Evolutionary conservation across 108 stramenopile species (phyloP), one percentile per base, ranked within the genome.

Genomic region (Skeletonema grethae): DNA sequence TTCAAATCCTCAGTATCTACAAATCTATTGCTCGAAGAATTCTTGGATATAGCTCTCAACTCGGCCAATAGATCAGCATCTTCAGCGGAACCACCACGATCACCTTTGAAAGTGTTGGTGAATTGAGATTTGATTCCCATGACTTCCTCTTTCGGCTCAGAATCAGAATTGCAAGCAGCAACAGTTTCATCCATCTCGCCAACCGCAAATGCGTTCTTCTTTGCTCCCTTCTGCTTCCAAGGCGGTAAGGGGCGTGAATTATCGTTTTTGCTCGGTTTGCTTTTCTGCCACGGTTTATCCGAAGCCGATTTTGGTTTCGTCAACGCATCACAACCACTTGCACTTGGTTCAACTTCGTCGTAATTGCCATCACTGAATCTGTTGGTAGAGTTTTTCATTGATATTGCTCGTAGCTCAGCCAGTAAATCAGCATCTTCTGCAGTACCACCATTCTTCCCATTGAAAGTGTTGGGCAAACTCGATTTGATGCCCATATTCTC

Each of bases 21-120:
- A 18, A 87, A 82, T 83, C 74, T 70, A 2, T 77, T 71, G 59
- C 85, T 57, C 20, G 72, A 39, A 8, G 77, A 72, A 36, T 86
- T 82, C 30, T 73, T 76, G 18, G 93, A 95, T 28, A 95, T 78
- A 0, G 77, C 88, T 48, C 82, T 66, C 32, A 92, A 48, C 57
- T 80, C 64, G 1, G 91, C 90, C 58, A 91, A 60, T 30, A 93
- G 61, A 53, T 90, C 91, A 48, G 88, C 87, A 67, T 95, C 94
- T 32, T 95, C 82, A n/a, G 93, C 93, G 35, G 81, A 31, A 0
- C 93, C 93, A 60, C 93, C 93, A 38, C 90, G 85, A 34, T 90
- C 90, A 12, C 93, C 92, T 31, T 65, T 65, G 60, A 91, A 94
- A 7, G 86, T 94, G 11, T 73, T 84, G 31, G 85, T 73, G 12